Evolutionary conservation across 768 basidiomycete species (phyloP).

Genomic region (Mycena rosella): DNA sequence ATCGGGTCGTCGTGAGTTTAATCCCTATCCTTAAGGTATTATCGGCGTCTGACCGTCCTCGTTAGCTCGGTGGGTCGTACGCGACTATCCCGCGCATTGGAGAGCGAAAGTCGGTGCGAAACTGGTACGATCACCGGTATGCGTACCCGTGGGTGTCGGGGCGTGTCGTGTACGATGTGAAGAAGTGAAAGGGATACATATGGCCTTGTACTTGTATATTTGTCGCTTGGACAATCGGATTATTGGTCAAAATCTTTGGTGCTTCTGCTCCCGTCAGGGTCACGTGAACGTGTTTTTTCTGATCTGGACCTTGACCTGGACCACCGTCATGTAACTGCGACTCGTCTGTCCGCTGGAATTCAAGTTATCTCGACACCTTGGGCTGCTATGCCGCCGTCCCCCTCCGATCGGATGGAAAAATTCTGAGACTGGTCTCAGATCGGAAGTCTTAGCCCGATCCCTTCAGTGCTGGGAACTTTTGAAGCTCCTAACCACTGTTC

Average conservation of each 20-base stretch:
- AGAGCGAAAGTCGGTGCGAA: slow-evolving; percentile 81
- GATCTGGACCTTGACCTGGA: too few relatives aligned
- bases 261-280: too few relatives aligned
- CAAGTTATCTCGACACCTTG: too few relatives aligned
- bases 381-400: too few relatives aligned
- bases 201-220: background rate
- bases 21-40: background rate
- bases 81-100: slow-evolving; percentile 87
- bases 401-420: background rate
- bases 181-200: slow-evolving; percentile 3
- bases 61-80: slow-evolving; percentile 90
- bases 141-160: slow-evolving; percentile 91
- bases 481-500: background rate
- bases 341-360: too few relatives aligned
- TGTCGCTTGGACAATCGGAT: background rate
- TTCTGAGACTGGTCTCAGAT: background rate
- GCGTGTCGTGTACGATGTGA: slow-evolving; percentile 62
- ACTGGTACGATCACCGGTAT: slow-evolving; percentile 95
- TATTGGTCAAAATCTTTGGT: too few relatives aligned
- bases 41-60: slow-evolving; percentile 1
- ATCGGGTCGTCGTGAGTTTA: slow-evolving; percentile 87
- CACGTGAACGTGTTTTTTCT: background rate
- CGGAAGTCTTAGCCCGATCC: background rate
- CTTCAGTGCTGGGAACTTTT: background rate
- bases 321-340: too few relatives aligned